Evolutionary conservation across 495 filamentous ascomycete genomes (phyloP).

Genomic region (Trichoderma virens): DNA sequence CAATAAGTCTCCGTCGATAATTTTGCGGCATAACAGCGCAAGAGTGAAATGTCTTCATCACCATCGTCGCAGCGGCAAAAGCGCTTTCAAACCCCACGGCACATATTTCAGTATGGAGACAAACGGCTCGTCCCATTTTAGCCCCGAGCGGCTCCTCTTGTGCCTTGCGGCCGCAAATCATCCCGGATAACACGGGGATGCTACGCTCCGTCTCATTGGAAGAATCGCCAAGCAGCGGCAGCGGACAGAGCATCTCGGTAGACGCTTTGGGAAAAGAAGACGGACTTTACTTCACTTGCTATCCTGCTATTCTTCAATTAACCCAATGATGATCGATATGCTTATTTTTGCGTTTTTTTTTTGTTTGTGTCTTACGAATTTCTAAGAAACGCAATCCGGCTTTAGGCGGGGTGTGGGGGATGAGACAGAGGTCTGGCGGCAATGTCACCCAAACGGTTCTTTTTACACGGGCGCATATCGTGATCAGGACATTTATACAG

Average conservation of each 20-base stretch:
- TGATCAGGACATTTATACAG: too few relatives aligned
- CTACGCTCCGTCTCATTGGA: not conserved
- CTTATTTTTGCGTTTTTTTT: not conserved
- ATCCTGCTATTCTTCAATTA: too few relatives aligned
- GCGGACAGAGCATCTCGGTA: not conserved
- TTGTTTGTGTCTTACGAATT: not conserved
- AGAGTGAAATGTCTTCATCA: too few relatives aligned
- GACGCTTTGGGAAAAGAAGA: not conserved
- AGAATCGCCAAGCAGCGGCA: not conserved
- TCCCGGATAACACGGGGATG: conserved; percentile 1
- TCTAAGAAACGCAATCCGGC: not conserved
- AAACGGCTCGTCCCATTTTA: not conserved
- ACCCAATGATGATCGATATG: not conserved
- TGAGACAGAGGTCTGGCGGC: too few relatives aligned
- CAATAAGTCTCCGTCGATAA: too few relatives aligned
- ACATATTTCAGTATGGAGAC: too few relatives aligned
- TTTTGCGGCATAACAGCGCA: too few relatives aligned
- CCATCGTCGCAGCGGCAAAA: too few relatives aligned
- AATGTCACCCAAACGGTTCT: too few relatives aligned
- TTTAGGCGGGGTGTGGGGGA: not conserved
- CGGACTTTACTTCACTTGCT: not conserved
- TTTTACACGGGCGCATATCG: too few relatives aligned
- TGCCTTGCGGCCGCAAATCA: not conserved
- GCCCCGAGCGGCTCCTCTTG: not conserved
- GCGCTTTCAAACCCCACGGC: too few relatives aligned